Base-by-base conservation (phyloP, 1,284 basidiomycete species). In the Malassezia pachydermatis region DNA sequence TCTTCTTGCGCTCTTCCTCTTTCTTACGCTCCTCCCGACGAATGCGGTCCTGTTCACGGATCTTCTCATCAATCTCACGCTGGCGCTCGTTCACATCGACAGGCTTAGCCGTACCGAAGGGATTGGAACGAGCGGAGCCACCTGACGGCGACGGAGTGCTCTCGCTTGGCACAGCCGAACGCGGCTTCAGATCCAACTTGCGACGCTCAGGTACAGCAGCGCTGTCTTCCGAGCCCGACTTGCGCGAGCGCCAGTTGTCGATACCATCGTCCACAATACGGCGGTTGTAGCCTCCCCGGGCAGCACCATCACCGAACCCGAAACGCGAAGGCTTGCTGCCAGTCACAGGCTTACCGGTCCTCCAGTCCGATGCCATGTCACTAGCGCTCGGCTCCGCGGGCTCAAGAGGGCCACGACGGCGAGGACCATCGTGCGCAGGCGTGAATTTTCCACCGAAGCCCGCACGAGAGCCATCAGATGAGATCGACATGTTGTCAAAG, bases 91-190 rank as follows among this genome's bases (percentile, higher is more conserved):
- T 76, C 7, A 84, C 81, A 72, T 95, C 88, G 27, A 95, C 84
- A 11, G 90, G 88, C 64, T 85, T 88, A 33, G 92, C 92, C 43
- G 79, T 78, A 48, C 92, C 92, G 70, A 96, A 96, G 2, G 90
- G 88, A 67, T 79, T 74, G 14, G 75, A 43, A 9, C 66, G 44
- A 24, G 67, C 28, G 17, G 67, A 52, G 39, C 20, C 84, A 4
- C 84, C 81, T 5, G 84, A 83, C 1, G 84, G 80, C 32, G 88
- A 73, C 3, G 85, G 83, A 22, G 81, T 83, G 14, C 82, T 77
- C 22, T 76, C 76, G 11, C 78, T 76, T 20, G 84, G 84, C 4
- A 75, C 76, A 39, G 73, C 77, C 19, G 77, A 78, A 20, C 67
- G 60, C 8, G 67, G 66, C 58, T 70, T 66, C 32, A 70, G 50